These are phyloP conservation scores for Botrytis paeoniae DNA, from an alignment of 2,329 filamentous ascomycete species.

Conservation along the genomic window DNA sequence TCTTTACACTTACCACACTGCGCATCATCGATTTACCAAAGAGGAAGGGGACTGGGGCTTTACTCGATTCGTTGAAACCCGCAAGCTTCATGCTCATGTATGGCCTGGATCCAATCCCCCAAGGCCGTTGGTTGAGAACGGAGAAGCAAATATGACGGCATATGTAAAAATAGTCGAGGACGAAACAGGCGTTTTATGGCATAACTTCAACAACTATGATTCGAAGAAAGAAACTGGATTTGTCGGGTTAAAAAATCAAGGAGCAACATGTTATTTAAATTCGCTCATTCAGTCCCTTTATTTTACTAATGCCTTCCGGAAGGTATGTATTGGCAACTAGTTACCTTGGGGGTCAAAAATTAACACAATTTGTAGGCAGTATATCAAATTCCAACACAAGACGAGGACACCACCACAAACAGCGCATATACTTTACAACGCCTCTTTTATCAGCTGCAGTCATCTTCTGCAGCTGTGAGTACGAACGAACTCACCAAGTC, in stretches of 20 bases:
- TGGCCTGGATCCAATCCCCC: slow-evolving; percentile 70
- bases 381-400: slow-evolving; percentile 91
- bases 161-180: slow-evolving; percentile 81
- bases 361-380: slow-evolving; percentile 61
- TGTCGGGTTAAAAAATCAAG: slow-evolving; percentile 94
- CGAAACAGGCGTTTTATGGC: slow-evolving; percentile 85
- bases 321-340: slow-evolving; percentile 50
- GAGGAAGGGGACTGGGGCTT: slow-evolving; percentile 99
- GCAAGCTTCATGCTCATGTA: slow-evolving; percentile 74
- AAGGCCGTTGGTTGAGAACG: slow-evolving; percentile 64
- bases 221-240: slow-evolving; percentile 99
- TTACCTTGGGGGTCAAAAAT: slow-evolving; percentile 20
- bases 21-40: slow-evolving; percentile 93
- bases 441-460: slow-evolving; percentile 92
- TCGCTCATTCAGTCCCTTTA: slow-evolving; percentile 81
- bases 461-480: slow-evolving; percentile 75
- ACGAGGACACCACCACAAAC: slow-evolving; percentile 76
- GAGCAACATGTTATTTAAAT: slow-evolving; percentile 86
- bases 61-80: slow-evolving; percentile 88
- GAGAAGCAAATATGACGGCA: slow-evolving; percentile 75
- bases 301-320: slow-evolving; percentile 90
- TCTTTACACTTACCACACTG: slow-evolving; percentile 73
- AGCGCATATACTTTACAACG: slow-evolving; percentile 92
- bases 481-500: slow-evolving; percentile 94
- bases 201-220: slow-evolving; percentile 91